Percentiles rank a stretch among this genome's conserved stretches.
Conservation (phyloP, 306 rosid species). For the Vigna angularis region DNA sequence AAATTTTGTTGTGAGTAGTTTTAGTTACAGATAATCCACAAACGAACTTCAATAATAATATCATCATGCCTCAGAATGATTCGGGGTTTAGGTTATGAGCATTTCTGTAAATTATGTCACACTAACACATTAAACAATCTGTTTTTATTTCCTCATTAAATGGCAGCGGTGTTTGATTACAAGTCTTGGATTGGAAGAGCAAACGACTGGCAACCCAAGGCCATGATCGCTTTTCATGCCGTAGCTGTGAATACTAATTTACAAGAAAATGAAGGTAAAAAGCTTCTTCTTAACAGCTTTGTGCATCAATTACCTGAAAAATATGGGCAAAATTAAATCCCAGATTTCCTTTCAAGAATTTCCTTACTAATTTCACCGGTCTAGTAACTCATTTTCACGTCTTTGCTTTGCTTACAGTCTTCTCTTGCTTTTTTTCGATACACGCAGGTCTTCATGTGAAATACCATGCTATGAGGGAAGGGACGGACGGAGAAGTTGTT, state of each 20-base stretch:
- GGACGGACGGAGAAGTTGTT: slow-evolving; percentile 79
- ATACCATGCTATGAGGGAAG: slow-evolving; percentile 91
- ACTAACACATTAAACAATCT: slow-evolving; percentile 23
- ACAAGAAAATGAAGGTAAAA: slow-evolving; percentile 88
- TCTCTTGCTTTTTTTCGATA: slow-evolving; percentile 3
- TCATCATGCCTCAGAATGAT: slow-evolving; percentile 23
- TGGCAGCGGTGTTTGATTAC: slow-evolving; percentile 77
- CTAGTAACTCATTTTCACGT: slow-evolving; percentile 8
- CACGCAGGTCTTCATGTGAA: slow-evolving; percentile 85
- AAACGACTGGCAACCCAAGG: slow-evolving; percentile 96
- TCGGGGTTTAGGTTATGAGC: slow-evolving; percentile 29
- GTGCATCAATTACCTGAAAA: slow-evolving; percentile 36
- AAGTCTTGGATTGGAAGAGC: slow-evolving; percentile 81
- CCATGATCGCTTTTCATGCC: slow-evolving; percentile 77
- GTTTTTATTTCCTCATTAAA: slow-evolving; percentile 45
- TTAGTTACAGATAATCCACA: not conserved
- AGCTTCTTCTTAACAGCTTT: slow-evolving; percentile 23
- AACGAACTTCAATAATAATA: slow-evolving; percentile 10
- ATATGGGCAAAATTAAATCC: slow-evolving; percentile 15
- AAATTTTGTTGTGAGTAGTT: slow-evolving; percentile 17
- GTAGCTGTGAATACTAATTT: slow-evolving; percentile 96
- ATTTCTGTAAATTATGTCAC: slow-evolving; percentile 8
- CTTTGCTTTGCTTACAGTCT: slow-evolving; percentile 14
- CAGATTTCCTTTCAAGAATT: slow-evolving; percentile 29
- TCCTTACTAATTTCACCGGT: slow-evolving; percentile 13